These are phyloP conservation scores for Paramyrothecium sp. DNA, from an alignment of 2,329 filamentous ascomycete species.

Conservation along the genomic window DNA sequence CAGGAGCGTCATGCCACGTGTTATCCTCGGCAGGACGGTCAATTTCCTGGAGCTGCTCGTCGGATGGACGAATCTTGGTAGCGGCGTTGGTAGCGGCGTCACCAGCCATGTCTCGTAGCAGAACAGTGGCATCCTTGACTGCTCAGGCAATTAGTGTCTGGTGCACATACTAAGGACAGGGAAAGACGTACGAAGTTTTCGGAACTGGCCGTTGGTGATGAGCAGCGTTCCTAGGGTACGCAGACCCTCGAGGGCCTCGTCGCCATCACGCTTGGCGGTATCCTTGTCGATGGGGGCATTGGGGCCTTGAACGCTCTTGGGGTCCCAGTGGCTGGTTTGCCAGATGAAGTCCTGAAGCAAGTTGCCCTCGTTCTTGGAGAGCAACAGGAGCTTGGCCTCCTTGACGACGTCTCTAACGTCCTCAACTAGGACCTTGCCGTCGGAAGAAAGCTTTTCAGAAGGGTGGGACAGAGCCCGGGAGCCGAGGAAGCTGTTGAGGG, in stretches of 20 bases:
- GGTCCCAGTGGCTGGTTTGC: conserved; percentile 77
- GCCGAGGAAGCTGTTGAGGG: conserved; percentile 81
- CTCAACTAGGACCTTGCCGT: conserved; percentile 75
- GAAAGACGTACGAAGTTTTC: conserved; percentile 73
- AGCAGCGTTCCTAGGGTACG: conserved; percentile 85
- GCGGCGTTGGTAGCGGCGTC: conserved; percentile 84
- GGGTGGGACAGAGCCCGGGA: conserved; percentile 70
- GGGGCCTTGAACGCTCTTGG: conserved; percentile 60
- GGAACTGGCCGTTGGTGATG: conserved; percentile 94
- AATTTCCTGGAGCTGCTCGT: conserved; percentile 74
- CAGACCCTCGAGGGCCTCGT: conserved; percentile 80
- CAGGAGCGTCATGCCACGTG: conserved; percentile 86
- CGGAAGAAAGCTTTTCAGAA: conserved; percentile 73
- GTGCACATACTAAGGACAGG: background rate
- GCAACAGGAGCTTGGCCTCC: conserved; percentile 78
- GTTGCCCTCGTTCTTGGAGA: conserved; percentile 95
- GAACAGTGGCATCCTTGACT: conserved; percentile 75
- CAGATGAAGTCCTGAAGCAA: conserved; percentile 96
- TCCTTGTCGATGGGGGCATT: conserved; percentile 72
- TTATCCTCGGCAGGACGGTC: conserved; percentile 87
- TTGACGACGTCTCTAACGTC: conserved; percentile 80
- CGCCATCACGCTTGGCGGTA: conserved; percentile 75
- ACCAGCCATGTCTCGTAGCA: conserved; percentile 87
- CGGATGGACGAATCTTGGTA: conserved; percentile 69
- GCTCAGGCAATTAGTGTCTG: conserved; percentile 12